A percentile compares a stretch with the other conserved stretches of the same genome.
Evolutionary conservation across 441 rosid genomes (phyloP).

Genomic region (Aquilaria agallochum): DNA sequence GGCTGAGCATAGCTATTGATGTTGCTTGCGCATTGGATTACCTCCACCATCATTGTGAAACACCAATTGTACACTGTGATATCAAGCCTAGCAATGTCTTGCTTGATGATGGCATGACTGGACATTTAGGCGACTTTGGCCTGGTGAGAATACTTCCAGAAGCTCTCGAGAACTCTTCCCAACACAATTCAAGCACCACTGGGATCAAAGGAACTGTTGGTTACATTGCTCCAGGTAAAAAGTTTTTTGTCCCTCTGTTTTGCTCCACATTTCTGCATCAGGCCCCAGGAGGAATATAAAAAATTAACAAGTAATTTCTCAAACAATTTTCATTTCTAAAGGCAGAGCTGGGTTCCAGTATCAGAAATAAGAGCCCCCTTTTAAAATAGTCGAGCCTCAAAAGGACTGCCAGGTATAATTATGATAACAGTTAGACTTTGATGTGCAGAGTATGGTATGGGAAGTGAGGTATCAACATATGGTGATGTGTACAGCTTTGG

Average conservation of each 20-base stretch:
- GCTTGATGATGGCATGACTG: slow-evolving; percentile 10
- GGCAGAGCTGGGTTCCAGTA: no score
- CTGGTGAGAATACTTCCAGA: slow-evolving; percentile 7
- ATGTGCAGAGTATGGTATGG: slow-evolving; percentile 22
- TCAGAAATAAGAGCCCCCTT: no score
- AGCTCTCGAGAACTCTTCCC: slow-evolving; percentile 3
- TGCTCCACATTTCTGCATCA: not conserved
- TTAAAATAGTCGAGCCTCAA: no score
- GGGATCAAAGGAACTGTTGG: slow-evolving; percentile 26
- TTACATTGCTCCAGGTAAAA: slow-evolving; percentile 25
- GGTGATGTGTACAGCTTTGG: slow-evolving; percentile 21
- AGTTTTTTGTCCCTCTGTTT: not conserved
- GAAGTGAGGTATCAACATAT: slow-evolving; percentile 12
- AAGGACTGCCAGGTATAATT: no score
- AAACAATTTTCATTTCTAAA: no score
- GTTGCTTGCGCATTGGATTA: slow-evolving; percentile 17
- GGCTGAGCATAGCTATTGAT: slow-evolving; percentile 12
- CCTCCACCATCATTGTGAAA: slow-evolving; percentile 13
- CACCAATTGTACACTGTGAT: slow-evolving; percentile 16
- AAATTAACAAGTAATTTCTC: no score
- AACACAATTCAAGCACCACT: slow-evolving; percentile 5
- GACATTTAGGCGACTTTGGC: slow-evolving; percentile 15
- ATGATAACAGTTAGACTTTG: not conserved
- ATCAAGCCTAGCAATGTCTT: slow-evolving; percentile 19
- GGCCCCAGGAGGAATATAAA: no score